Base-by-base conservation (phyloP, 2,329 filamentous ascomycete genomes). In the Sporothrix schenckii region DNA sequence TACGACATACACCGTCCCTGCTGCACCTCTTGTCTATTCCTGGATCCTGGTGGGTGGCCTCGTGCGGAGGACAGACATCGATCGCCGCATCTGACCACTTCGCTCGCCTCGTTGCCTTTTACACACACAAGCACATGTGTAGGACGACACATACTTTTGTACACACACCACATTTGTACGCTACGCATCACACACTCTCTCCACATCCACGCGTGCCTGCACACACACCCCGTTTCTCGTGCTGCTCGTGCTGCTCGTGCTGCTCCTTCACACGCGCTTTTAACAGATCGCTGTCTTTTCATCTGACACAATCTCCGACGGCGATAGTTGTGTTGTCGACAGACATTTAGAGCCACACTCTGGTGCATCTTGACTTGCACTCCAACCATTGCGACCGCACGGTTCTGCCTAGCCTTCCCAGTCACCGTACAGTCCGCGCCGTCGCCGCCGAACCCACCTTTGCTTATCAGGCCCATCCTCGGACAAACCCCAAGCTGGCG, bases 41-140 rank as follows among this genome's bases (percentile, higher is more conserved):
- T 52, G 27, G 65, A 44, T 27, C 16, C 49, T 49, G 24, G 66
- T 54, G 50, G 52, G 56, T 21, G 54, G n/a, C 41, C n/a, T 60
- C n/a, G 56, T 39, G 34, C 34, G 34, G 69, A 49, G 58, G 56
- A 44, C 54, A 30, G 69, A 44, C 66, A 69, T 67, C 67, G 70
- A 69, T 71, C 70, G 70, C 47, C 61, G 47, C 53, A 34, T 61
- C 70, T 61, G 67, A 71, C 67, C 67, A 21, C 34, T 21, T 47
- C 52, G 52, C 34, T 16, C 13, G 47, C 52, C 34, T 47, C 34
- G 44, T 39, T 16, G 13, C 52, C 44, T 52, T 41, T 49, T 6
- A 11, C 50, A 34, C 34, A 58, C 52, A 61, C 39, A 44, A 3
- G 11, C 54, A 19, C 19, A 39, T 41, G 3, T 21, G 11, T 10